Percentiles rank a stretch among this genome's conserved stretches.
Evolutionary conservation across 73 alveolate genomes (phyloP).

Genomic region (Tetrahymena thermophila): DNA sequence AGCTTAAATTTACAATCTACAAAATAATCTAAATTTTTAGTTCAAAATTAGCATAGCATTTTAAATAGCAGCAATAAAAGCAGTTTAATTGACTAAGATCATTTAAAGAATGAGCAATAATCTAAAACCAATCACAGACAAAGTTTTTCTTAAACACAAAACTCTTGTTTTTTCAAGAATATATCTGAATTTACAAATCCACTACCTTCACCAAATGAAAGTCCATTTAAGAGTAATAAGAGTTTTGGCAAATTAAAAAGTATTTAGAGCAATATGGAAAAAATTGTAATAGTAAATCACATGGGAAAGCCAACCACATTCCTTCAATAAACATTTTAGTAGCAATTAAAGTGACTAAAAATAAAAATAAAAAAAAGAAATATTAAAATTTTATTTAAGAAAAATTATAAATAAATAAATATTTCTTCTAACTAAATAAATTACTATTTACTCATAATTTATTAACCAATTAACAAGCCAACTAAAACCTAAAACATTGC

Average conservation of each 20-base stretch:
- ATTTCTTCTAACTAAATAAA: too few relatives aligned
- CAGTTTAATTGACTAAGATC: neutral
- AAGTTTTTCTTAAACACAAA: neutral
- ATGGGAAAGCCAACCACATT: neutral
- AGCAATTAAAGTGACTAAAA: neutral
- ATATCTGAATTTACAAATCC: neutral
- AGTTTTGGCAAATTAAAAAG: neutral
- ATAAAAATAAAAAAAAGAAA: too few relatives aligned
- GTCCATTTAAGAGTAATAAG: neutral
- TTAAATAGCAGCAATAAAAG: neutral
- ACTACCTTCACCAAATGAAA: neutral
- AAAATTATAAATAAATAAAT: too few relatives aligned
- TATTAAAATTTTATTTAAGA: too few relatives aligned
- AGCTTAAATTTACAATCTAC: neutral
- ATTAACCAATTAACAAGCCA: too few relatives aligned
- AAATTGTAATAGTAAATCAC: neutral
- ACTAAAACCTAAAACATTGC: too few relatives aligned
- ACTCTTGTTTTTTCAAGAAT: neutral
- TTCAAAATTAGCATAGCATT: too few relatives aligned
- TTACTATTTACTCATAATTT: too few relatives aligned
- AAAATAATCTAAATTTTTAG: too few relatives aligned
- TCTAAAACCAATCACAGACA: neutral
- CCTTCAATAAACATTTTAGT: neutral
- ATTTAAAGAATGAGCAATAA: too few relatives aligned
- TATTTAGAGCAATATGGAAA: neutral